These are phyloP conservation scores for Castanopsis chinensis DNA, from an alignment of 306 rosid species.

Conservation along the genomic window DNA sequence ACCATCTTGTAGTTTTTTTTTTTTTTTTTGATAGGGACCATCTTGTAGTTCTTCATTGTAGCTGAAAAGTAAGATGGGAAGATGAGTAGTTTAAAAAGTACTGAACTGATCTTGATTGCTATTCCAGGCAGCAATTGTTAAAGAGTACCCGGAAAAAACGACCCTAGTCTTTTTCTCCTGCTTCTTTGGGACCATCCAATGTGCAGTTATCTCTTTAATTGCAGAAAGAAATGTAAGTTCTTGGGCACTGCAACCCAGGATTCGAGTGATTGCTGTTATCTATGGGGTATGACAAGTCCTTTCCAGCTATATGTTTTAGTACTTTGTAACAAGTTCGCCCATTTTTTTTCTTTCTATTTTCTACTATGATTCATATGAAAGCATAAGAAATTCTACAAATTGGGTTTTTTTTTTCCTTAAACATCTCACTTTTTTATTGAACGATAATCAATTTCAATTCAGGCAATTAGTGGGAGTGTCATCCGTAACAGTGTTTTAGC, in stretches of 20 bases:
- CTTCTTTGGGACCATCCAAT: slow-evolving; percentile 30
- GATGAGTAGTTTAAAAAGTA: too few species aligned
- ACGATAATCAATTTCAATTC: background rate
- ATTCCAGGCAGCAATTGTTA: slow-evolving; percentile 28
- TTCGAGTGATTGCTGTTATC: slow-evolving; percentile 24
- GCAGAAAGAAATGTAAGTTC: slow-evolving; percentile 23
- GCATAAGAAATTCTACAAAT: background rate
- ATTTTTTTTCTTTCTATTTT: too few species aligned
- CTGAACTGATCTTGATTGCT: background rate
- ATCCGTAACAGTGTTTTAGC: slow-evolving; percentile 24
- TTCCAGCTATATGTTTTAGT: too few species aligned
- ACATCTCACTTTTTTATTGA: background rate
- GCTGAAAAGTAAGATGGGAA: too few species aligned
- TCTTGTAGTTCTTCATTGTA: too few species aligned
- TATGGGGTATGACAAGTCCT: slow-evolving; percentile 20
- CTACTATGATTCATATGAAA: too few species aligned
- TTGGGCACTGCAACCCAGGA: slow-evolving; percentile 31
- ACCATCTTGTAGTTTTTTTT: too few species aligned
- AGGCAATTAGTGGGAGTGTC: slow-evolving; percentile 35
- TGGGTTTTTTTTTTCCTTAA: too few species aligned
- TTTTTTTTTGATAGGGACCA: too few species aligned
- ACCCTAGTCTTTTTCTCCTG: slow-evolving; percentile 40
- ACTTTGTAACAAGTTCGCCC: background rate
- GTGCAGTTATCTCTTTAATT: slow-evolving; percentile 11
- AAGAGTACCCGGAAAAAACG: slow-evolving; percentile 38